phyloP scores from a whole-genome alignment of 2,329 filamentous ascomycete genomes.

The Epichloe glyceriae region DNA sequence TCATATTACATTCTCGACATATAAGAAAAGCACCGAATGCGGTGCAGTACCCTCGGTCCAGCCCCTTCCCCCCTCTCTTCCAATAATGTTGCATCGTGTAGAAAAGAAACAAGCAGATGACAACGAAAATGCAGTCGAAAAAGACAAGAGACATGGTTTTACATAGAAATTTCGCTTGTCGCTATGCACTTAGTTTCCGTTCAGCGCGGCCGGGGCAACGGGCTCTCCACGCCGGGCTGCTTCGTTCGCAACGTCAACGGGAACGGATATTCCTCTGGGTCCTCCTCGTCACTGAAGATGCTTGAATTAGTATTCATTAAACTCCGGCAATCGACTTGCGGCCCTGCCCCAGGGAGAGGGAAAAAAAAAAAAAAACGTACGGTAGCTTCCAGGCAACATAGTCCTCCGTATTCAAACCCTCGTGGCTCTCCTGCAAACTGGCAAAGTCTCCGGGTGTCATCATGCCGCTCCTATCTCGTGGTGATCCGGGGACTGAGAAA shows the following conservation, averaged over 20 bases:
- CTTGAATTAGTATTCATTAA: background rate
- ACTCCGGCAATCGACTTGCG: background rate
- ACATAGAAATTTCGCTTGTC: background rate
- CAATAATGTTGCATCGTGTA: background rate
- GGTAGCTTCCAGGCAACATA: conserved; percentile 97
- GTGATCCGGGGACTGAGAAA: conserved; percentile 86
- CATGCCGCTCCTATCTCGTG: conserved; percentile 83
- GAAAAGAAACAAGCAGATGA: background rate
- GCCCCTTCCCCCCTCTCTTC: background rate
- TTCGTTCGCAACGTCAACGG: conserved; percentile 44
- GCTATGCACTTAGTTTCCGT: conserved; percentile 8
- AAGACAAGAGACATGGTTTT: background rate
- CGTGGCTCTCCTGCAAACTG: conserved; percentile 83
- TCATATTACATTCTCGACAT: background rate
- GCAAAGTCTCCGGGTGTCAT: conserved; percentile 99
- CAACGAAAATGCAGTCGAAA: background rate
- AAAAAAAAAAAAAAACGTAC: conserved; percentile 45
- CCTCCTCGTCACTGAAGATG: conserved; percentile 68
- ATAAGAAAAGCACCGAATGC: background rate
- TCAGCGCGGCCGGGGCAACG: conserved; percentile 9
- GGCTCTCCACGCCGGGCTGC: conserved; percentile 25
- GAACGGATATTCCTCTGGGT: conserved; percentile 59
- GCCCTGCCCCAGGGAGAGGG: background rate
- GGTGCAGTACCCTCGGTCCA: background rate
- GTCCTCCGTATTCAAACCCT: conserved; percentile 89